Percentiles rank a stretch among this genome's conserved stretches.
These are phyloP conservation scores for Neoascochyta sp. DNA, from an alignment of 2,329 filamentous ascomycete species.

Conservation along the genomic window DNA sequence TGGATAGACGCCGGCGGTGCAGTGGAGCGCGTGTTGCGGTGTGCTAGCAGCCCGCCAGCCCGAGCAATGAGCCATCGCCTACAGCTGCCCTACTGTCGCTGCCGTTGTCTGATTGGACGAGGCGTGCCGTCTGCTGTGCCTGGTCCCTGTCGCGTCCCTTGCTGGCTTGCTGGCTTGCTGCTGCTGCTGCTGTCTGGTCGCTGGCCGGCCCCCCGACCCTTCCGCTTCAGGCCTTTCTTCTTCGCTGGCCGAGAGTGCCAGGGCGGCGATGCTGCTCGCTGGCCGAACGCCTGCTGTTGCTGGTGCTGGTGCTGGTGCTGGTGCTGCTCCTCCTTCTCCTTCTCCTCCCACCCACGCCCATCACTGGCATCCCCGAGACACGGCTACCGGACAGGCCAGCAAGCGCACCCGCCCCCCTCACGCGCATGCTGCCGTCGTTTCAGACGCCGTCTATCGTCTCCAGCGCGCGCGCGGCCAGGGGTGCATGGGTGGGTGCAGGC, in stretches of 20 bases:
- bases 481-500: not conserved
- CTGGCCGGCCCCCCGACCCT: too few relatives aligned
- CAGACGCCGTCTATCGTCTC: constrained; percentile 15
- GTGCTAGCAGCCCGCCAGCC: constrained; percentile 14
- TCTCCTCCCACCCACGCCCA: not conserved
- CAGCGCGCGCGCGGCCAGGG: constrained; percentile 7
- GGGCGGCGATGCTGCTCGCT: not conserved
- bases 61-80: constrained; percentile 30
- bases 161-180: constrained; percentile 7
- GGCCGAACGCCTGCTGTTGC: not conserved
- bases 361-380: not conserved
- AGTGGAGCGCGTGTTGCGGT: constrained; percentile 23
- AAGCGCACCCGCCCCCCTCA: constrained; percentile 8
- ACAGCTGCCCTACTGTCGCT: too few relatives aligned
- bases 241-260: not conserved
- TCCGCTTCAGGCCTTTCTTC: too few relatives aligned
- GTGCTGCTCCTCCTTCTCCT: not conserved
- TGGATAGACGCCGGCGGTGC: constrained; percentile 24
- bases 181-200: too few relatives aligned
- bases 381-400: constrained; percentile 6
- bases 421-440: constrained; percentile 25
- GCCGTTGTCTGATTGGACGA: too few relatives aligned
- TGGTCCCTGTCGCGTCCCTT: constrained; percentile 9
- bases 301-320: not conserved
- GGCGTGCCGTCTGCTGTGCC: constrained; percentile 7